phyloP scores from a whole-genome alignment of 768 basidiomycete genomes.

The Suillus plorans region DNA sequence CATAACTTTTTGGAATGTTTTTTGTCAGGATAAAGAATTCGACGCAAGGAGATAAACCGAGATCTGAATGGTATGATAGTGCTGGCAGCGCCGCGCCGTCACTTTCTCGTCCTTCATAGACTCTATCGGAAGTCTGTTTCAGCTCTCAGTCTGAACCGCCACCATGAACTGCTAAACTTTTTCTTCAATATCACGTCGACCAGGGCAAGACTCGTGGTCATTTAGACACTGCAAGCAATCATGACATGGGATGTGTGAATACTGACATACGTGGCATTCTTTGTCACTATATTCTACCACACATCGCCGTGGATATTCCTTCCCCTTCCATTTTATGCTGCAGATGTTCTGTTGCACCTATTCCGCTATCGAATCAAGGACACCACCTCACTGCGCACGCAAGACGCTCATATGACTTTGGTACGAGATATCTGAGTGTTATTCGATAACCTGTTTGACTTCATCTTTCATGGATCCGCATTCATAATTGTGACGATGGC shows the following conservation, averaged over 20 bases:
- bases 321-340: constrained; percentile 74
- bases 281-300: constrained; percentile 80
- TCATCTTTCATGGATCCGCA: constrained; percentile 40
- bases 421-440: constrained; percentile 36
- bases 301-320: constrained; percentile 85
- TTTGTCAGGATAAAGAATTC: no score
- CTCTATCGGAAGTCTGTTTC: no score
- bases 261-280: constrained; percentile 46
- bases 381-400: constrained; percentile 62
- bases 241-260: not conserved
- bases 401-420: constrained; percentile 68
- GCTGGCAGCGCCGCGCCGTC: no score
- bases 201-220: not conserved
- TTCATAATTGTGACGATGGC: constrained; percentile 53
- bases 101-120: no score
- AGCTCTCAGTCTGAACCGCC: no score
- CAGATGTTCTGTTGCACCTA: constrained; percentile 75
- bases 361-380: constrained; percentile 75
- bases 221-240: no score
- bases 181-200: not conserved
- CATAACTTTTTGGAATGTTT: no score
- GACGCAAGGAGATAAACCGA: no score
- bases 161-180: no score
- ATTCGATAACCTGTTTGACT: not conserved
- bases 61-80: no score